Base-by-base conservation (phyloP, 257 asterid species). In the Solanum boliviense region DNA sequence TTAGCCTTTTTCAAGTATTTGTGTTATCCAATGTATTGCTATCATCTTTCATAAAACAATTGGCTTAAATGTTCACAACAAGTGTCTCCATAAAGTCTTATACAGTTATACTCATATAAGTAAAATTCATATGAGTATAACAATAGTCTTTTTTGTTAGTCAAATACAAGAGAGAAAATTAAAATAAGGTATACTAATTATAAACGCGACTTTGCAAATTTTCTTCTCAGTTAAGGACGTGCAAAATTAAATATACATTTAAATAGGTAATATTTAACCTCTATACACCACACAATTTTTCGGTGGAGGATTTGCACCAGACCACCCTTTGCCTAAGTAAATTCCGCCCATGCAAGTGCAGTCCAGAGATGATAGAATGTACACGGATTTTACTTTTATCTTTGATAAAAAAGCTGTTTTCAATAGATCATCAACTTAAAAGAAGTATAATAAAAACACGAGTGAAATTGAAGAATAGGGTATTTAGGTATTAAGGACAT, bases 341-440 rank as follows among this genome's bases (percentile, higher is more conserved):
- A 46, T 4, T 46, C 56, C 18, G 56, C 18, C 18, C 18, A 46
- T 46, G 56, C 56, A 46, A 46, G 56, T 46, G 56, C 6, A 46
- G 2, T 44, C 6, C 6, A 44, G 18, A 44, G 16, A 44, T 52
- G 23, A 52, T 2, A 5, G 23, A 52, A 52, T 52, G 4, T 4
- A 9, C 7, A 62, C 2, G 5, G 1, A 25, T 4, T 1, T 65
- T 65, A n/a, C 18, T 65, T 25, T 7, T 68, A 68, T 6, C 74
- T 27, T 68, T 65, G 23, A 0, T 29, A 29, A 29, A 29, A 5
- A 68, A 29, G 1, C 1, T 13, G 0, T 0, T 13, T 27, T 0
- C 0, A 1, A 27, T 0, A 6, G 11, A 13, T 68, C 23, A 16
- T 29, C 38, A 18, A 29, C 23, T 25, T 25, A 11, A 25, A 11